Evolutionary conservation across 2,329 filamentous ascomycete species (phyloP).

Genomic region (Ophiosphaerella korrae): DNA sequence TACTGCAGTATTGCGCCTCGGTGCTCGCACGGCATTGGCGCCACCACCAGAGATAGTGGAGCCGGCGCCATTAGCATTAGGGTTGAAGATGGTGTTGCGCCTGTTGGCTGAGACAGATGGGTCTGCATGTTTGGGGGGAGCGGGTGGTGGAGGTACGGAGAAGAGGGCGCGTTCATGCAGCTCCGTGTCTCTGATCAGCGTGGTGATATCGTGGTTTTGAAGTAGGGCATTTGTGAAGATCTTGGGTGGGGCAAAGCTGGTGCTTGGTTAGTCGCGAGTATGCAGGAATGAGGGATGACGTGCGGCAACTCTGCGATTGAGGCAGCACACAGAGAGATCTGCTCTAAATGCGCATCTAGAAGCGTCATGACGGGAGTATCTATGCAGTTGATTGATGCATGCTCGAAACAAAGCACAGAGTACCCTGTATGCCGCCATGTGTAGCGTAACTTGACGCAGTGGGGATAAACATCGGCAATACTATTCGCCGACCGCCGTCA

Average conservation of each 20-base stretch:
- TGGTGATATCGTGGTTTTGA: slow-evolving; percentile 86
- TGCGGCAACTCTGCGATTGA: slow-evolving; percentile 56
- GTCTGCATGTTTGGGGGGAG: slow-evolving; percentile 53
- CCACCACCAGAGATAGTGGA: slow-evolving; percentile 45
- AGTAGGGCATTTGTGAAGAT: slow-evolving; percentile 95
- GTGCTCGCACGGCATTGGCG: slow-evolving; percentile 56
- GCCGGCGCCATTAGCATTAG: slow-evolving; percentile 39
- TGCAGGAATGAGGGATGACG: slow-evolving; percentile 11
- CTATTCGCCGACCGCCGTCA: slow-evolving; percentile 16
- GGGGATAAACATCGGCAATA: slow-evolving; percentile 26
- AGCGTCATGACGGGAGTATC: slow-evolving; percentile 45
- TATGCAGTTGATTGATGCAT: background rate
- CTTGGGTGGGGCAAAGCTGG: slow-evolving; percentile 85
- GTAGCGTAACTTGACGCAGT: background rate
- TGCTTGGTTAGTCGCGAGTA: slow-evolving; percentile 20
- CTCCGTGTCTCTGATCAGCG: slow-evolving; percentile 93
- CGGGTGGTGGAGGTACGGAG: slow-evolving; percentile 76
- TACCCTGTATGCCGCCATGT: background rate
- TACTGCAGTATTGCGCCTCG: slow-evolving; percentile 79
- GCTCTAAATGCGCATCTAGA: slow-evolving; percentile 56
- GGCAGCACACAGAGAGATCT: slow-evolving; percentile 55
- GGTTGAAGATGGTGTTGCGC: slow-evolving; percentile 56
- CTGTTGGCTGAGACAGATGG: slow-evolving; percentile 50
- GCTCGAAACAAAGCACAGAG: background rate
- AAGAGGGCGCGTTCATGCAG: slow-evolving; percentile 93